phyloP scores from a whole-genome alignment of 2,329 filamentous ascomycete genomes.

The Aureobasidium pullulans region DNA sequence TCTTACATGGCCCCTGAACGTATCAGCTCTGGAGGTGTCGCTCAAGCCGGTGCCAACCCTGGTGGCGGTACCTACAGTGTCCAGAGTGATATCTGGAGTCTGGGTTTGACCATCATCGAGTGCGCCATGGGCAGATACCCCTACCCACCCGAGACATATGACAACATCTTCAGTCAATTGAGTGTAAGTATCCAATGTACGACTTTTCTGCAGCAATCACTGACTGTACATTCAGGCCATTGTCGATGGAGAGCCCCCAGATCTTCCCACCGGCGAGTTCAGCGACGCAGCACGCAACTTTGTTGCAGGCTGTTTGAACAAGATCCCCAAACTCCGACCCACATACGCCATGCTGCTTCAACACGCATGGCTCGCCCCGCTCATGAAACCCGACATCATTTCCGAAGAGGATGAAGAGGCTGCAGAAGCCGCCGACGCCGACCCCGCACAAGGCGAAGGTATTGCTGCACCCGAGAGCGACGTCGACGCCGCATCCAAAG shows the following conservation, averaged over 20 bases:
- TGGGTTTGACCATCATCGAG: constrained; percentile 91
- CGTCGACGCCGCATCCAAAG: constrained; percentile 17
- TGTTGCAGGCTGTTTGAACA: constrained; percentile 83
- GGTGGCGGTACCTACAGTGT: constrained; percentile 88
- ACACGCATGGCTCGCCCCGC: constrained; percentile 75
- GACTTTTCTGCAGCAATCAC: constrained; percentile 4
- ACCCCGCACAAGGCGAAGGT: constrained; percentile 6
- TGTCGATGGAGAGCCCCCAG: constrained; percentile 91
- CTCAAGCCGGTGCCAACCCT: constrained; percentile 59
- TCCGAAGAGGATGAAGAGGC: constrained; percentile 60
- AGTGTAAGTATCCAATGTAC: constrained; percentile 59
- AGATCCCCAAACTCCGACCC: constrained; percentile 85
- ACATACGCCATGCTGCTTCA: constrained; percentile 84
- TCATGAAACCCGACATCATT: constrained; percentile 71
- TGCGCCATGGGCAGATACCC: constrained; percentile 92
- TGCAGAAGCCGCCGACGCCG: constrained; percentile 23
- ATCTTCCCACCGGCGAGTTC: constrained; percentile 70
- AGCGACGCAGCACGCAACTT: constrained; percentile 78
- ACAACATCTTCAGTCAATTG: constrained; percentile 95
- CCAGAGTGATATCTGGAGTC: constrained; percentile 95
- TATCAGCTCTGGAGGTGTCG: constrained; percentile 78
- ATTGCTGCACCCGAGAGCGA: constrained; percentile 29
- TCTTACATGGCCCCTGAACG: constrained; percentile 98
- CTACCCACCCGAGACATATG: constrained; percentile 93
- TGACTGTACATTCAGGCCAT: constrained; percentile 62